Evolutionary conservation across 768 basidiomycete species (phyloP).

Genomic region (Nidularia sp.): DNA sequence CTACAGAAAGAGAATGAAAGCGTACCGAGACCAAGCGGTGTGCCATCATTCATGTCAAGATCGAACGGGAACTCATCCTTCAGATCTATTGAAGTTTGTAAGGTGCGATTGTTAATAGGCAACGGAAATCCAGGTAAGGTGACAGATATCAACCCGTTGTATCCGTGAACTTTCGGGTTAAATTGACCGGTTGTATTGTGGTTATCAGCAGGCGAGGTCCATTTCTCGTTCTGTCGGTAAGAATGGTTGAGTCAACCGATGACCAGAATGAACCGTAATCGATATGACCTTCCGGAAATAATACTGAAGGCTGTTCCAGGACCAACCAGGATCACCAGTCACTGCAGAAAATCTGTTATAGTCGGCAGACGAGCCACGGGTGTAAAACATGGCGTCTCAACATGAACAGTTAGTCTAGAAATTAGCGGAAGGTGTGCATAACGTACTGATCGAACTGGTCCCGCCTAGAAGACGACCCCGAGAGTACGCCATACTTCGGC

Average conservation of each 20-base stretch:
- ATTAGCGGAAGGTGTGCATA: not conserved
- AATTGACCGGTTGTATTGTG: conserved; percentile 26
- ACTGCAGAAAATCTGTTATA: conserved; percentile 47
- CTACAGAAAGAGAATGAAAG: too few species aligned
- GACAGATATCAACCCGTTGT: conserved; percentile 16
- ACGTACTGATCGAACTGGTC: conserved; percentile 12
- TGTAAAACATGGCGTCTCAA: conserved; percentile 20
- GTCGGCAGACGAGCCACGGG: conserved; percentile 31
- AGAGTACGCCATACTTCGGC: conserved; percentile 3
- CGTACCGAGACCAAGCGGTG: conserved; percentile 26
- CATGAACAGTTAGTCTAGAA: not conserved
- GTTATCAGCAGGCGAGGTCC: conserved; percentile 19
- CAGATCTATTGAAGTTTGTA: conserved; percentile 19
- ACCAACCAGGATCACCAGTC: conserved; percentile 46
- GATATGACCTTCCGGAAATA: conserved; percentile 16
- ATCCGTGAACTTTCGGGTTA: conserved; percentile 21
- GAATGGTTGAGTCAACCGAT: not conserved
- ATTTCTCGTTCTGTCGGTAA: conserved; percentile 22
- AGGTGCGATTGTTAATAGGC: conserved; percentile 17
- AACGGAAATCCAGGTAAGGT: conserved; percentile 18
- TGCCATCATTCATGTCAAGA: conserved; percentile 29
- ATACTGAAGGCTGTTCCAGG: conserved; percentile 15
- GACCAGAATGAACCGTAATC: not conserved
- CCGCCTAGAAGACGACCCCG: conserved; percentile 12
- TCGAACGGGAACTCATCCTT: conserved; percentile 29